Conservation (phyloP, 2,329 filamentous ascomycete genomes). For the Sclerotinia sclerotiorum region DNA sequence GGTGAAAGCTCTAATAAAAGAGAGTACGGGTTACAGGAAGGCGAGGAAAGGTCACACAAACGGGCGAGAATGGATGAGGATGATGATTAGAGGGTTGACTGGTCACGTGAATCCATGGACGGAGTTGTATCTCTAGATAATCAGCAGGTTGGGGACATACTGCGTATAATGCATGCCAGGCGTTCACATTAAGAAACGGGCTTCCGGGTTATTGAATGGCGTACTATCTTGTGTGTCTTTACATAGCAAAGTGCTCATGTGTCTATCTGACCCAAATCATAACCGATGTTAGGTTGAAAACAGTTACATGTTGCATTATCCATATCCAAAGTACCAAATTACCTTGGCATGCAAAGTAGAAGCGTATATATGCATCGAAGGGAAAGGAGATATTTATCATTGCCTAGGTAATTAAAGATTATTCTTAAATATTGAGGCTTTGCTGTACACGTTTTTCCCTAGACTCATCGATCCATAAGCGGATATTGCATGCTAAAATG, state of each 20-base stretch:
- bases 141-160: not conserved
- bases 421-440: not conserved
- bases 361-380: too few relatives aligned
- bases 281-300: not conserved
- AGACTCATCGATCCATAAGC: not conserved
- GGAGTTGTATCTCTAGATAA: conserved; percentile 1
- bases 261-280: not conserved
- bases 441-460: not conserved
- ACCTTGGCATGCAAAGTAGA: not conserved
- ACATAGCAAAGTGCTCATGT: not conserved
- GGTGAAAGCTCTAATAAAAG: conserved; percentile 64
- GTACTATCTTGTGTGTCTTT: not conserved
- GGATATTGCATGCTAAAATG: not conserved
- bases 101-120: not conserved
- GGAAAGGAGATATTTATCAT: not conserved
- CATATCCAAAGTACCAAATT: not conserved
- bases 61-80: conserved; percentile 77
- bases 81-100: conserved; percentile 39
- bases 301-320: too few relatives aligned
- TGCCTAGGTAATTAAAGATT: not conserved
- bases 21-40: conserved; percentile 73
- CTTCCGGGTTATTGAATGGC: not conserved
- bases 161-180: not conserved
- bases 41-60: conserved; percentile 60
- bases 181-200: not conserved